Conservation (phyloP, 352 stramenopile genomes). For the Phytopythium boreale region DNA sequence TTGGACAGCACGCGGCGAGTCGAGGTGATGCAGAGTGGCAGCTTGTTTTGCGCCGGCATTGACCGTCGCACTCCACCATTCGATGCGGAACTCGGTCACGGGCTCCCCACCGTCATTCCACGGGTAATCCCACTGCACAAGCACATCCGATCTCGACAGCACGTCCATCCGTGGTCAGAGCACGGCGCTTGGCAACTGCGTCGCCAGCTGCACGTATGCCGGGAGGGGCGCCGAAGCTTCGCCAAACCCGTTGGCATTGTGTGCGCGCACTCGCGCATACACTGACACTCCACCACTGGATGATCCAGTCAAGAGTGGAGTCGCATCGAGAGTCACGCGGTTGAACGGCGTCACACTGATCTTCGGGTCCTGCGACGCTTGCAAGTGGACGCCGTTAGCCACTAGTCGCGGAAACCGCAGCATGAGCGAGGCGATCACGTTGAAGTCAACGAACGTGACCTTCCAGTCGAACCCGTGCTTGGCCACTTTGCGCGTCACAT, state of each 20-base stretch:
- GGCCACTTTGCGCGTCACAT: slow-evolving; percentile 80
- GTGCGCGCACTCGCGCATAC: slow-evolving; percentile 53
- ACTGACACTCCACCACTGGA: slow-evolving; percentile 40
- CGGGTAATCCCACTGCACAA: slow-evolving; percentile 79
- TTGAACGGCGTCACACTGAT: slow-evolving; percentile 58
- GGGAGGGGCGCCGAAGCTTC: slow-evolving; percentile 34
- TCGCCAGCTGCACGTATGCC: slow-evolving; percentile 42
- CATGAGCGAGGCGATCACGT: slow-evolving; percentile 9
- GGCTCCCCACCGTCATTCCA: slow-evolving; percentile 57
- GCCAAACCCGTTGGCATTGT: slow-evolving; percentile 58
- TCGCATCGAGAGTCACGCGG: slow-evolving; percentile 31
- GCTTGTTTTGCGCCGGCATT: slow-evolving; percentile 40
- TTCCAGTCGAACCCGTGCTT: slow-evolving; percentile 90
- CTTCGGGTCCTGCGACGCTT: slow-evolving; percentile 38
- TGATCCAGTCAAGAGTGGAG: slow-evolving; percentile 12
- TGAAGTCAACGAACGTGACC: slow-evolving; percentile 90
- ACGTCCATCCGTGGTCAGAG: slow-evolving; percentile 35
- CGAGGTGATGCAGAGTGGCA: slow-evolving; percentile 45
- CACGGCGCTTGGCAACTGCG: slow-evolving; percentile 46
- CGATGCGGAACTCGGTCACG: slow-evolving; percentile 78
- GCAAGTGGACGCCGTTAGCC: slow-evolving; percentile 50
- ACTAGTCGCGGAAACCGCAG: slow-evolving; percentile 27
- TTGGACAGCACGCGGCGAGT: slow-evolving; percentile 28
- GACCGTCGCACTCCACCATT: slow-evolving; percentile 54
- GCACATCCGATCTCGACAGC: slow-evolving; percentile 53